Evolutionary conservation across 352 stramenopile genomes (phyloP).

Genomic region (Phytophthora ohioensis): DNA sequence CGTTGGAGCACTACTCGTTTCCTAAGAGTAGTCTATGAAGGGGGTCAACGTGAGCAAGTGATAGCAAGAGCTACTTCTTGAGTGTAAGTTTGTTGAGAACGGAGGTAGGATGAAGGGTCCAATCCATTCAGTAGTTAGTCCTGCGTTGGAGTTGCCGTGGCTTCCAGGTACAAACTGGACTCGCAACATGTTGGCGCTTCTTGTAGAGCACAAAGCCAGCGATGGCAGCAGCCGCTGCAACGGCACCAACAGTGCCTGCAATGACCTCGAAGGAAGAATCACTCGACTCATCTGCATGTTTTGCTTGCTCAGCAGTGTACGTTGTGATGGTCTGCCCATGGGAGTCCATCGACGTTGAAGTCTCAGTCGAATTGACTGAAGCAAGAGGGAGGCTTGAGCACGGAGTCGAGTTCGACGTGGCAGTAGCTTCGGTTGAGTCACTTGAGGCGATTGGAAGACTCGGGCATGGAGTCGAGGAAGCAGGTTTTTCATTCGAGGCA

Average conservation of each 20-base stretch:
- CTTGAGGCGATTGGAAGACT: slow-evolving; percentile 21
- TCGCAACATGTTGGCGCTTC: slow-evolving; percentile 17
- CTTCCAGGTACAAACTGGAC: slow-evolving; percentile 16
- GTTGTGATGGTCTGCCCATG: slow-evolving; percentile 13
- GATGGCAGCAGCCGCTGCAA: slow-evolving; percentile 20
- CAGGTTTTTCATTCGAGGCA: not conserved
- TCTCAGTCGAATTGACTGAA: slow-evolving; percentile 4
- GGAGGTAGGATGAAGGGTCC: too few species aligned
- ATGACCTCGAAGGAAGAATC: slow-evolving; percentile 1
- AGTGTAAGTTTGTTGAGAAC: not conserved
- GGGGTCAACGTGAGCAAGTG: not conserved
- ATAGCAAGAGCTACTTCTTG: not conserved
- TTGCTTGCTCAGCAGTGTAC: not conserved
- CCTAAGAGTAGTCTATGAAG: slow-evolving; percentile 7
- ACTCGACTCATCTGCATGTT: not conserved
- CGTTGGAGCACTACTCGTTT: slow-evolving; percentile 15
- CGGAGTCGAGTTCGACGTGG: not conserved
- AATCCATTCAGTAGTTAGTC: not conserved
- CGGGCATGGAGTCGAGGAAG: slow-evolving; percentile 3
- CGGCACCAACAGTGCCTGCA: slow-evolving; percentile 6
- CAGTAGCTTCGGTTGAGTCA: not conserved
- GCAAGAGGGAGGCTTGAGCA: slow-evolving; percentile 9
- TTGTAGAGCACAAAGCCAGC: slow-evolving; percentile 27
- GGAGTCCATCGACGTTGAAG: slow-evolving; percentile 1
- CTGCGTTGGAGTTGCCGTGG: slow-evolving; percentile 13